Percentiles rank a stretch among this genome's conserved stretches.
Conservation (phyloP, 2,329 filamentous ascomycete genomes). For the Aureobasidium sp. region DNA sequence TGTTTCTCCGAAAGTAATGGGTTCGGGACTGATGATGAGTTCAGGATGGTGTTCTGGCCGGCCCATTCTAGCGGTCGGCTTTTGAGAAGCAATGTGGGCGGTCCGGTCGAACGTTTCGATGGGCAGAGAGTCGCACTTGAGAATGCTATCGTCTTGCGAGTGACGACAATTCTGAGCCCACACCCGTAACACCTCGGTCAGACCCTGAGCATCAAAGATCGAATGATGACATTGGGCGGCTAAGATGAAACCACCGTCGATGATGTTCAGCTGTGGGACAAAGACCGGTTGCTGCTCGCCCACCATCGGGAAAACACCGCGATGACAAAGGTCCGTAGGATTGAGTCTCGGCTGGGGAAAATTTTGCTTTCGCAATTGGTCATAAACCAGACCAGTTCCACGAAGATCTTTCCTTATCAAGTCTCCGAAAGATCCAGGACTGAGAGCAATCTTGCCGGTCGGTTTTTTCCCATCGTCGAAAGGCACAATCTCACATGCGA, state of each 20-base stretch:
- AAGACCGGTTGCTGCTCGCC: neutral
- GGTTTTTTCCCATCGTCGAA: neutral
- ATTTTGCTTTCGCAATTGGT: neutral
- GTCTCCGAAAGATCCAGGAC: neutral
- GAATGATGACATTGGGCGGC: neutral
- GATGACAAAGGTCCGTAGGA: neutral
- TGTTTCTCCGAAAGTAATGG: neutral
- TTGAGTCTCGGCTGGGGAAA: constrained; percentile 3
- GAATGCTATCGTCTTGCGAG: neutral
- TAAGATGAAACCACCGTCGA: neutral
- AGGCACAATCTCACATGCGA: constrained; percentile 3
- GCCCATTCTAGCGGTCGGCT: neutral
- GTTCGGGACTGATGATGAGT: neutral
- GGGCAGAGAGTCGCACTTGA: neutral
- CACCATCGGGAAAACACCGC: neutral
- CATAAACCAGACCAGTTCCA: neutral
- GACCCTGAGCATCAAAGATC: neutral
- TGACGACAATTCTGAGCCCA: constrained; percentile 2
- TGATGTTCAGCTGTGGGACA: neutral
- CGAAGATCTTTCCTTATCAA: neutral
- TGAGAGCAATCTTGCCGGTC: constrained; percentile 1
- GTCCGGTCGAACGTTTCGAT: neutral
- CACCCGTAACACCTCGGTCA: neutral
- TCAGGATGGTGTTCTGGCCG: neutral
- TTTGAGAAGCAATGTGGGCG: neutral